Conservation (phyloP, 352 stramenopile genomes). For the Aphanomyces euteiches region DNA sequence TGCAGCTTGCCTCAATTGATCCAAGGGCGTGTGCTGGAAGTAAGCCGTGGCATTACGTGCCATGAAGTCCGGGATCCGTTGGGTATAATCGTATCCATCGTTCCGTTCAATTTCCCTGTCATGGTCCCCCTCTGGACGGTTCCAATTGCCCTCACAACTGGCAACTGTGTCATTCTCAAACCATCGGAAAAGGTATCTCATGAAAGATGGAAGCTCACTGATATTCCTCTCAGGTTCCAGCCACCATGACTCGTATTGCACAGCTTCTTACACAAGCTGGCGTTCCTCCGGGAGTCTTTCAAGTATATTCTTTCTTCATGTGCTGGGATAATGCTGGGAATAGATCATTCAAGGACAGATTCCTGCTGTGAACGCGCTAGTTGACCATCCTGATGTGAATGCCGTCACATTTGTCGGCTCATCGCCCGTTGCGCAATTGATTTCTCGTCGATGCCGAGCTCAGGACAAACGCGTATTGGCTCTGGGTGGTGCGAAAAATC, state of each 20-base stretch:
- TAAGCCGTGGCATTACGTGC: constrained; percentile 91
- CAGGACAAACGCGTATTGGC: constrained; percentile 94
- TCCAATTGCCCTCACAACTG: constrained; percentile 94
- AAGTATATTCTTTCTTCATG: constrained; percentile 37
- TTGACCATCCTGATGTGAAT: constrained; percentile 85
- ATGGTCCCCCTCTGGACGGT: constrained; percentile 99
- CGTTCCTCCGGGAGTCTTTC: constrained; percentile 93
- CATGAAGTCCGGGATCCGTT: constrained; percentile 90
- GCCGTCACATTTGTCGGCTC: constrained; percentile 96
- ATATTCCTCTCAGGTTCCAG: constrained; percentile 51
- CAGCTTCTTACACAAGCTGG: constrained; percentile 89
- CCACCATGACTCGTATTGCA: constrained; percentile 89
- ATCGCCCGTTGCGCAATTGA: constrained; percentile 88
- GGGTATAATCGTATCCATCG: constrained; percentile 89
- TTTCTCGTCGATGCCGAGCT: constrained; percentile 84
- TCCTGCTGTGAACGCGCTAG: constrained; percentile 88
- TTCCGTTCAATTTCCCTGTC: constrained; percentile 97
- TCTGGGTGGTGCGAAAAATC: constrained; percentile 97
- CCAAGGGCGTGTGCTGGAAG: constrained; percentile 83
- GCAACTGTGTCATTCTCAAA: constrained; percentile 97
- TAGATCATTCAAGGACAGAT: constrained; percentile 33
- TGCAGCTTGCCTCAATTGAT: constrained; percentile 89
- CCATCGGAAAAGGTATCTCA: constrained; percentile 92
- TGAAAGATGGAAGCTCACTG: neutral
- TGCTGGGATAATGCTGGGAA: neutral